Evolutionary conservation across 1,139 yeast genomes (phyloP), one percentile per base, ranked within the genome.

Genomic region (Kodamaea alishanica): DNA sequence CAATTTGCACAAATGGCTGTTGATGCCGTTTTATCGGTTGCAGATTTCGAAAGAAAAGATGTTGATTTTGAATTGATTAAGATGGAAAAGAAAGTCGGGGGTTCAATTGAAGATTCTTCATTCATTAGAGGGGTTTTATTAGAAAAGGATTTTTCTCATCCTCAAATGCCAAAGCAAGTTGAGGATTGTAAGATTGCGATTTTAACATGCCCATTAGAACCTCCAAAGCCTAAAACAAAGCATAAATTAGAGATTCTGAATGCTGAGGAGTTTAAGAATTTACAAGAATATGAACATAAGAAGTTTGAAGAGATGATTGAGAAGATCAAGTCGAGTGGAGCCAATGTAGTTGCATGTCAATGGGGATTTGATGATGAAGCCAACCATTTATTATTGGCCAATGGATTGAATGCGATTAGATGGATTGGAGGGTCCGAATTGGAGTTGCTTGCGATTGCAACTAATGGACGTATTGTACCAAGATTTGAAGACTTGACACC

Each of bases 331-430:
- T 78, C 75, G 20, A 75, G 96, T 0, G 98, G 98, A 27, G 98
- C 99, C 27, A 92, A 90, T 60, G 79, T 90, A 38, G 98, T 92
- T 42, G 94, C 95, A 30, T 92, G 98, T 68, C 99, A 92, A 70
- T 92, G 98, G 98, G 99, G 99, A 9, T 94, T 94, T 58, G 98
- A 94, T 61, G 99, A 94, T 63, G 98, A 94, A 69, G 98, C 98
- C 32, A 94, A 92, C 65, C 97, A 94, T 63, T 70, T 92, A 58
- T 74, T 92, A 47, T 72, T 90, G 52, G 87, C 94, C 53, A 88
- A 90, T 63, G 78, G 86, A 32, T 75, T 92, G 48, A 95, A 96
- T 38, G 97, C 98, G 28, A 95, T 94, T 33, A 82, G 98, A 72
- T 94, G 98, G 98, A 96, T 94, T 41, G 98, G 98, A 44, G 98